Evolutionary conservation across 371 early-diverging fungal species (phyloP), one percentile per base, ranked within the genome.

Genomic region (Mucor irregularis): DNA sequence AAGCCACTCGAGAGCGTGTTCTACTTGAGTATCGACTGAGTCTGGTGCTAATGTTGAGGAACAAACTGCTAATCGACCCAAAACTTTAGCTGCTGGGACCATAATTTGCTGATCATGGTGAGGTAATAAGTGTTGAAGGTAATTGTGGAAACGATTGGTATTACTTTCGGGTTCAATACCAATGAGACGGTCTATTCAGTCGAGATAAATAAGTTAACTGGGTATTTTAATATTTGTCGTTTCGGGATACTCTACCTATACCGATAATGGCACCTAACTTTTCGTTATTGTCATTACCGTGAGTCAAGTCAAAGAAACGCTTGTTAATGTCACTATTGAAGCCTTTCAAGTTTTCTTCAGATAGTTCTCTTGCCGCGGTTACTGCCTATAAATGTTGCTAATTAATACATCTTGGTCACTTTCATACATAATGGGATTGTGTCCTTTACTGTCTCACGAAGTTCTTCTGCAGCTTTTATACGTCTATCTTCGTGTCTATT

Each of bases 1-100:
- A 34, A 96, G 73, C 91, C 92, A 94, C 68, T 96, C 96, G 19
- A 96, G 58, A 0, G 93, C 90, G 51, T 91, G 78, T 62, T 92
- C 92, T 8, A 94, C 89, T 69, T 96, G 93, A 44, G 87, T 87
- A 53, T 94, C 93, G 3, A 94, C 92, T 49, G 90, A 82, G 59
- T 93, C 92, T 6, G 93, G 87, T 3, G 90, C 91, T 34, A 91
- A 73, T 0, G 92, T 87, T 14, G 90, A 88, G 21, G 91, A 88
- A 42, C 88, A 82, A 13, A 83, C 78, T 0, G 90, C 93, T 59
- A 93, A 69, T 16, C 84, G 81, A 81, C 93, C 93, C 17, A 96
- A 60, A 4, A 93, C 91, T 61, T 86, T 86, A 13, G 94, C 81
- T 10, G 94, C 94, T 30, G 90, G 77, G 0, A 89, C 81, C 78